Conservation (phyloP, 306 rosid genomes). For the Pachyrhizus erosus region DNA sequence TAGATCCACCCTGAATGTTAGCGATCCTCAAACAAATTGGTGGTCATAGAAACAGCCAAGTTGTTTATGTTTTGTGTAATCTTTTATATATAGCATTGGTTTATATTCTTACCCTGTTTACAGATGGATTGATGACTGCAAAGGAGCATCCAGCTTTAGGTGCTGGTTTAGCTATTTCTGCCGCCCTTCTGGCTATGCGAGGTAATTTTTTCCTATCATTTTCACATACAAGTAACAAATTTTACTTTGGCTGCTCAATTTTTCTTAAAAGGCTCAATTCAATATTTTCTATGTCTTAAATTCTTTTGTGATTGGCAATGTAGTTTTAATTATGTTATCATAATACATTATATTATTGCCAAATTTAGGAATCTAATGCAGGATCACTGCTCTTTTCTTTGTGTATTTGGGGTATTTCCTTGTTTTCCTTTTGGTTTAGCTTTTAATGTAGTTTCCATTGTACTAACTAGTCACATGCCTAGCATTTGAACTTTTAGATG, state of each 20-base stretch:
- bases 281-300: slow-evolving; percentile 19
- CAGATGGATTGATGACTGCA: slow-evolving; percentile 67
- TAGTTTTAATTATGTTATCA: neutral
- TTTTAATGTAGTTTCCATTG: neutral
- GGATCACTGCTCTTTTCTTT: slow-evolving; percentile 2
- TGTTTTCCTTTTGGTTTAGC: neutral
- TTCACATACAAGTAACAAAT: slow-evolving; percentile 7
- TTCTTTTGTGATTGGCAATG: neutral
- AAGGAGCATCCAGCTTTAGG: slow-evolving; percentile 71
- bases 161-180: slow-evolving; percentile 64
- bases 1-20: neutral
- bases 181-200: slow-evolving; percentile 68
- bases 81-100: slow-evolving; percentile 26
- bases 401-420: neutral
- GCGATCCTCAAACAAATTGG: slow-evolving; percentile 15
- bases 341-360: neutral
- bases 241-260: slow-evolving; percentile 11
- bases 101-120: slow-evolving; percentile 33
- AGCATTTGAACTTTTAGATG: neutral
- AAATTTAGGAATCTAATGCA: slow-evolving; percentile 19
- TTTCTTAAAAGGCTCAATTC: slow-evolving; percentile 22
- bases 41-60: neutral
- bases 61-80: neutral
- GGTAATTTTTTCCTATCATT: slow-evolving; percentile 53
- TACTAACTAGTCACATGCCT: neutral